phyloP scores from a whole-genome alignment of 2,329 filamentous ascomycete genomes.

The Cytospora piceae region DNA sequence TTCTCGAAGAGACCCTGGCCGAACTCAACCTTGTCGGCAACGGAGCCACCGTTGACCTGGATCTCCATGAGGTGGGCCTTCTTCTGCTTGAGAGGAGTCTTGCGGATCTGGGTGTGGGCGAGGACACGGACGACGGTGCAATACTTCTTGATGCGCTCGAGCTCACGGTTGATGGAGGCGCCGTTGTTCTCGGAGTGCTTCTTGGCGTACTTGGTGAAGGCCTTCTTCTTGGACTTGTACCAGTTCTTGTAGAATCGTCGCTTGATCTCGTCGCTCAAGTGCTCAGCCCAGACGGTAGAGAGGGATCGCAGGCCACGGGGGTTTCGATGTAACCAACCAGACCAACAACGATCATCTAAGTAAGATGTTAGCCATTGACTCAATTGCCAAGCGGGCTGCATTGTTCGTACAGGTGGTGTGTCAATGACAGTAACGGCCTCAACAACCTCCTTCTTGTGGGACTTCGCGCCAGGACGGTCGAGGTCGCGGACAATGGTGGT shows the following conservation, averaged over 20 bases:
- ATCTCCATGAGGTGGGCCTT: conserved; percentile 99
- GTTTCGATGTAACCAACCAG: conserved; percentile 99
- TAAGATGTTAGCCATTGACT: conserved; percentile 73
- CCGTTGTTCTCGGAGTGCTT: conserved; percentile 96
- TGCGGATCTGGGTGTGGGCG: conserved; percentile 98
- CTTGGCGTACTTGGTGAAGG: conserved; percentile 99
- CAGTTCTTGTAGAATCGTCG: conserved; percentile 99
- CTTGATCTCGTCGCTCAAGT: conserved; percentile 98
- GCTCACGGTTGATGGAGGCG: conserved; percentile 89
- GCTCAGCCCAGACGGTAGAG: conserved; percentile 99
- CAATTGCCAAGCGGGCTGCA: conserved; percentile 77
- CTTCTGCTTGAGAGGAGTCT: conserved; percentile 99
- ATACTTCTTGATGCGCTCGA: conserved; percentile 99
- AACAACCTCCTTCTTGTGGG: conserved; percentile 98
- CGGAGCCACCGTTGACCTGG: conserved; percentile 96
- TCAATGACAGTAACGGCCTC: conserved; percentile 87
- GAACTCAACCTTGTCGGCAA: conserved; percentile 97
- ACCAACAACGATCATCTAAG: conserved; percentile 98
- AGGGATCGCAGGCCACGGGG: conserved; percentile 97
- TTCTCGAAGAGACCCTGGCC: conserved; percentile 98
- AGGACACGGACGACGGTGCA: conserved; percentile 99
- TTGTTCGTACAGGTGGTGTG: conserved; percentile 93
- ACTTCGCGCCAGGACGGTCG: conserved; percentile 98
- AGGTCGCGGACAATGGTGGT: conserved; percentile 99
- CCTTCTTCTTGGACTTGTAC: conserved; percentile 99